Evolutionary conservation across 2,329 filamentous ascomycete species (phyloP).

Genomic region (Ceratocystis destructans): DNA sequence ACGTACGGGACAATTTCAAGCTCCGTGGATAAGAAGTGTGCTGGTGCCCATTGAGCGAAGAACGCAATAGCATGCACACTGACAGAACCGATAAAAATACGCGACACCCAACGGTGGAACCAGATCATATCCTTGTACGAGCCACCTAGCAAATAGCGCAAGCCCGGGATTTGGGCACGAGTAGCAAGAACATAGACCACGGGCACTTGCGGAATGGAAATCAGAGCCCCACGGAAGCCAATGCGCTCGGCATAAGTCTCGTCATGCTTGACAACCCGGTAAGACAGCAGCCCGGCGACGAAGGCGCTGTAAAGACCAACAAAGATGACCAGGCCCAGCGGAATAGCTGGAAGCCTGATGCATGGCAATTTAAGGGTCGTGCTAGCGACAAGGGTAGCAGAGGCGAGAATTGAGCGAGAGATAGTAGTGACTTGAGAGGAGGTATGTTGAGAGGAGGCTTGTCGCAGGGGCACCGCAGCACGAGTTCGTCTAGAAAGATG

Average conservation of each 20-base stretch:
- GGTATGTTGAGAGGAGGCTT: conserved; percentile 36
- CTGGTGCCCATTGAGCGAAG: conserved; percentile 47
- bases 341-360: conserved; percentile 45
- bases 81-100: conserved; percentile 53
- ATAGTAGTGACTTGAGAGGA: conserved; percentile 35
- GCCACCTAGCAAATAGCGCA: conserved; percentile 38
- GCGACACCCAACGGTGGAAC: conserved; percentile 58
- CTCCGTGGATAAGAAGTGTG: conserved; percentile 45
- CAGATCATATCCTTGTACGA: conserved; percentile 59
- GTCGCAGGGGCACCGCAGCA: conserved; percentile 30
- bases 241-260: conserved; percentile 49
- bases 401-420: conserved; percentile 44
- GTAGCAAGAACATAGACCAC: conserved; percentile 49
- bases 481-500: conserved; percentile 30
- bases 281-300: conserved; percentile 43
- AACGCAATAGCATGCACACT: conserved; percentile 59
- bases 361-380: conserved; percentile 40
- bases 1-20: conserved; percentile 49
- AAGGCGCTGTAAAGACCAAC: conserved; percentile 45
- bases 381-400: conserved; percentile 41
- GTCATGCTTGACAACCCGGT: conserved; percentile 37
- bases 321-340: conserved; percentile 40
- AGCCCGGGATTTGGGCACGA: conserved; percentile 43
- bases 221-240: conserved; percentile 54
- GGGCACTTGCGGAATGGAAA: conserved; percentile 49